These are phyloP conservation scores for Paspalum vaginatum DNA, from an alignment of 176 grass and related monocot species.

Conservation along the genomic window DNA sequence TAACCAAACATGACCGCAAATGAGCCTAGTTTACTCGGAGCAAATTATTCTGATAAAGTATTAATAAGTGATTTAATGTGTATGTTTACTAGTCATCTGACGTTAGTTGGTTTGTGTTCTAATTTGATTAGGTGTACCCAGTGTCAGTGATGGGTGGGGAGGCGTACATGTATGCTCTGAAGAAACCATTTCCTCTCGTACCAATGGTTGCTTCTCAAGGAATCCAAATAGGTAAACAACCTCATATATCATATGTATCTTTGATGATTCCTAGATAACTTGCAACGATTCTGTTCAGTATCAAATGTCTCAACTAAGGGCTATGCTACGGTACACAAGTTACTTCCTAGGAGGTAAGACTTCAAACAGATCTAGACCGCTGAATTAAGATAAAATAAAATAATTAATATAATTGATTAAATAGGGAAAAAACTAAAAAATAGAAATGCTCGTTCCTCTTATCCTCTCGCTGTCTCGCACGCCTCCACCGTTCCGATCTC, in stretches of 20 bases:
- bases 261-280: not conserved
- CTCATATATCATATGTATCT: not conserved
- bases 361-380: too few relatives aligned
- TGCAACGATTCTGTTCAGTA: not conserved
- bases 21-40: not conserved
- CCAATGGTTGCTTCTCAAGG: conserved; percentile 96
- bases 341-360: too few relatives aligned
- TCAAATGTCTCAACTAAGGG: not conserved
- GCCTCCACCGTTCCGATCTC: too few relatives aligned
- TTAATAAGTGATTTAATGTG: conserved; percentile 3
- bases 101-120: not conserved
- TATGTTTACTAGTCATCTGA: conserved; percentile 22
- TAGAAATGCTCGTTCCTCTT: too few relatives aligned
- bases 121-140: conserved; percentile 74
- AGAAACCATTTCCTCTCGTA: conserved; percentile 84
- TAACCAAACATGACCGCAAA: not conserved
- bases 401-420: too few relatives aligned
- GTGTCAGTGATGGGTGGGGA: conserved; percentile 82
- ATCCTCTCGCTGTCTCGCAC: too few relatives aligned
- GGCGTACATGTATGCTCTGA: conserved; percentile 77
- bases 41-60: not conserved
- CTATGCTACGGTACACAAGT: too few relatives aligned
- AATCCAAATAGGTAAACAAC: conserved; percentile 57
- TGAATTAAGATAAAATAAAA: too few relatives aligned
- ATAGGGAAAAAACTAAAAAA: too few relatives aligned